These are phyloP conservation scores for Acidomyces sp. DNA, from an alignment of 495 filamentous ascomycete genomes.

Conservation along the genomic window DNA sequence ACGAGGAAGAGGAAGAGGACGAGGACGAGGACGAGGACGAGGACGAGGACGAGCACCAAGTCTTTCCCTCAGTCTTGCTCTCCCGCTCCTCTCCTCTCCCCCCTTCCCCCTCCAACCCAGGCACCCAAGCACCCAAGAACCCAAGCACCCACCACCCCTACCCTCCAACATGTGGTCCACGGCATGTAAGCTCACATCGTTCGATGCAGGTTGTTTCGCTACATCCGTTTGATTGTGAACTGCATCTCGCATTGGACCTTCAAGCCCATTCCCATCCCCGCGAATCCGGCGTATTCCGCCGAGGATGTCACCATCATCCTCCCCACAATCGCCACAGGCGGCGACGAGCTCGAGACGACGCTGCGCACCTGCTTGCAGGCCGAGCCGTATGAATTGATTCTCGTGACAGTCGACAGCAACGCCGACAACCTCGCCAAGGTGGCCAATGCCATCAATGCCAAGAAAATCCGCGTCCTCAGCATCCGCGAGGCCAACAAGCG, in stretches of 20 bases:
- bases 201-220: constrained; percentile 29
- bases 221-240: constrained; percentile 54
- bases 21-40: no score
- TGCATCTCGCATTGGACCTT: constrained; percentile 51
- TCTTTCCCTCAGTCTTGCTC: no score
- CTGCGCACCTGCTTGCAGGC: constrained; percentile 45
- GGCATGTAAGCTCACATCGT: constrained; percentile 3
- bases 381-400: constrained; percentile 43
- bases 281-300: constrained; percentile 48
- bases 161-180: background rate
- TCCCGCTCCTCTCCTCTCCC: no score
- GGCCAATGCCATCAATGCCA: constrained; percentile 38
- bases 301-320: constrained; percentile 66
- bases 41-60: no score
- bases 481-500: constrained; percentile 57
- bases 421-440: constrained; percentile 40
- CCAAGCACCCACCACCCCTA: background rate
- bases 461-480: constrained; percentile 30
- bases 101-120: no score
- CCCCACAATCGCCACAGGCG: constrained; percentile 53
- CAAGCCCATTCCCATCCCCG: constrained; percentile 47
- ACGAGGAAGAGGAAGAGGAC: no score
- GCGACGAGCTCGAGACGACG: constrained; percentile 45
- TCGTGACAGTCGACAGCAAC: constrained; percentile 55
- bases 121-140: no score